phyloP scores from a whole-genome alignment of 164 flowering plant species.

The Chimonanthus salicifolius region DNA sequence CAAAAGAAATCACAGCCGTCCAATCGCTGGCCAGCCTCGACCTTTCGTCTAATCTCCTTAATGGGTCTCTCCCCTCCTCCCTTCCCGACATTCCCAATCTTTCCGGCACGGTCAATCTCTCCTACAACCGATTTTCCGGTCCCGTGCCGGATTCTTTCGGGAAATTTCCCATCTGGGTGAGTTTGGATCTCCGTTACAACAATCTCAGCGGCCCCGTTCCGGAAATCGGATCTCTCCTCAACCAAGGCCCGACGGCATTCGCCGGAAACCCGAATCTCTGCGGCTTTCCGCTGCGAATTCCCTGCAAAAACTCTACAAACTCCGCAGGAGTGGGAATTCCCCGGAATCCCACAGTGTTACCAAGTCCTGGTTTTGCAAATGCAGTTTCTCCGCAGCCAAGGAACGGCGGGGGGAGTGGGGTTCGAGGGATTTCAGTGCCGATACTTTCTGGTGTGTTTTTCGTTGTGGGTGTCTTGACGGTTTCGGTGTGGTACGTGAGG shows the following conservation, averaged over 20 bases:
- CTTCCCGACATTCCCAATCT: slow-evolving; percentile 39
- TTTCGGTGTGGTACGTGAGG: slow-evolving; percentile 54
- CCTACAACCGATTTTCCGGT: slow-evolving; percentile 65
- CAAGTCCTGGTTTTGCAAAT: slow-evolving; percentile 10
- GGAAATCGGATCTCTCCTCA: slow-evolving; percentile 61
- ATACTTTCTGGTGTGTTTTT: slow-evolving; percentile 52
- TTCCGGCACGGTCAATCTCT: slow-evolving; percentile 64
- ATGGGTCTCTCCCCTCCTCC: slow-evolving; percentile 59
- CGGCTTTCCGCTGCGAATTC: slow-evolving; percentile 66
- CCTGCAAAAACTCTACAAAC: slow-evolving; percentile 47
- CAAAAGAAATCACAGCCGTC: slow-evolving; percentile 39
- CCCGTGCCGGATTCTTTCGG: slow-evolving; percentile 66
- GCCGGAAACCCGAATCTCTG: slow-evolving; percentile 78
- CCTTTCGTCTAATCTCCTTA: slow-evolving; percentile 62
- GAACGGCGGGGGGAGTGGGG: slow-evolving; percentile 6
- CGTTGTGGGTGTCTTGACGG: slow-evolving; percentile 39
- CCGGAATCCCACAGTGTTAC: slow-evolving; percentile 21
- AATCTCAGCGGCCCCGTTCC: slow-evolving; percentile 77
- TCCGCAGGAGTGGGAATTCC: slow-evolving; percentile 27
- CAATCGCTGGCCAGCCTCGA: slow-evolving; percentile 40
- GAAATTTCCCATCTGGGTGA: slow-evolving; percentile 49
- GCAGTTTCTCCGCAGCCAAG: not conserved
- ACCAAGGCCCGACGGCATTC: slow-evolving; percentile 95
- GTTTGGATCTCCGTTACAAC: slow-evolving; percentile 71
- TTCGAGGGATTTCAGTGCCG: slow-evolving; percentile 34